Conservation (phyloP, 179 eudicot species). For the Spergularia azorica region DNA sequence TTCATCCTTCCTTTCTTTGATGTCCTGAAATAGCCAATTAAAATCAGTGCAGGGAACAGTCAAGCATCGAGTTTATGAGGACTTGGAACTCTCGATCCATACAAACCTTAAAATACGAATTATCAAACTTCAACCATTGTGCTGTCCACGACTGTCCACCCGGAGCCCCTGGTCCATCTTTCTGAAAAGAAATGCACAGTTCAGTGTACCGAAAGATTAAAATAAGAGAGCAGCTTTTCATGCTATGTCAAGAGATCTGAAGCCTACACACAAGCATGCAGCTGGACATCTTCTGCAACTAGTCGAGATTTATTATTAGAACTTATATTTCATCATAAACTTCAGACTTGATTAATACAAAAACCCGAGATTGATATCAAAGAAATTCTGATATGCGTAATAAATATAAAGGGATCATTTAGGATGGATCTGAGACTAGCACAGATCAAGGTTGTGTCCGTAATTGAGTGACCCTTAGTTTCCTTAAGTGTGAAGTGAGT, state of each 20-base stretch:
- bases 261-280: too few species aligned
- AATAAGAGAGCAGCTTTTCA: neutral
- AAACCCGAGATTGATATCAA: too few species aligned
- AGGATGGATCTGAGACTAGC: too few species aligned
- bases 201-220: neutral
- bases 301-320: too few species aligned
- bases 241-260: neutral
- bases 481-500: too few species aligned
- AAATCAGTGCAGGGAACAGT: constrained; percentile 20
- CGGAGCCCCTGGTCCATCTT: constrained; percentile 99
- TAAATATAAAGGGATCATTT: too few species aligned
- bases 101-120: constrained; percentile 87
- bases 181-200: constrained; percentile 46
- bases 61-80: constrained; percentile 8
- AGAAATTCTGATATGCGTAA: too few species aligned
- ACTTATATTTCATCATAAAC: too few species aligned
- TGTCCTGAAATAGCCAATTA: constrained; percentile 53
- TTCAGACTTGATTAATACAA: too few species aligned
- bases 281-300: too few species aligned
- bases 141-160: constrained; percentile 98
- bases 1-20: constrained; percentile 78
- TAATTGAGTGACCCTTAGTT: too few species aligned
- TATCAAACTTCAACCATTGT: constrained; percentile 95
- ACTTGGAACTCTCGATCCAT: neutral
- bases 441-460: too few species aligned